Conservation (phyloP, 441 rosid genomes). For the Croton setiger region DNA sequence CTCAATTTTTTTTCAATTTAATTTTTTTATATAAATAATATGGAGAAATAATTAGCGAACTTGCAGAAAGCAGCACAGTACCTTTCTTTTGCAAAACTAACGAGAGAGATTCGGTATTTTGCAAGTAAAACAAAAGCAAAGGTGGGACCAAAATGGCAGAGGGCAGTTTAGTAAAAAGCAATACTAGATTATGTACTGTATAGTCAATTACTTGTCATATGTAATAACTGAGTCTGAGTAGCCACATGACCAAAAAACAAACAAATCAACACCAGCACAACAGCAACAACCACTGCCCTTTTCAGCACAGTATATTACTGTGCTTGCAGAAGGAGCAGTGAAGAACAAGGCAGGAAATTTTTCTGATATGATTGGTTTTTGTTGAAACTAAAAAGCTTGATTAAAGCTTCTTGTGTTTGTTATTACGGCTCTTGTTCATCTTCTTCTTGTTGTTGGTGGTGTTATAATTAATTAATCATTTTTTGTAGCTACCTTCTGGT, state of each 20-base stretch:
- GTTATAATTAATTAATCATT: constrained; percentile 34
- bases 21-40: too few species aligned
- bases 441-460: constrained; percentile 29
- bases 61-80: too few species aligned
- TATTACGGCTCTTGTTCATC: too few species aligned
- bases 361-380: constrained; percentile 14
- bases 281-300: not conserved
- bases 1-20: too few species aligned
- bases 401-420: not conserved
- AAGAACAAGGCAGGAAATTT: constrained; percentile 64
- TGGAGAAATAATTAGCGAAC: too few species aligned
- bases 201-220: too few species aligned
- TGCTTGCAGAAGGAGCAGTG: constrained; percentile 31
- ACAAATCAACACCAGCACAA: too few species aligned
- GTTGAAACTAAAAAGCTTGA: not conserved
- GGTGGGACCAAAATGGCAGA: not conserved
- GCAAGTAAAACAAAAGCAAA: not conserved
- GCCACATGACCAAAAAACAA: not conserved
- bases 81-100: too few species aligned
- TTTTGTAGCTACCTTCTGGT: not conserved
- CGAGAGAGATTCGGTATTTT: too few species aligned
- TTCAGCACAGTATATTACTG: not conserved
- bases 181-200: not conserved
- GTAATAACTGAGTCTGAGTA: not conserved
- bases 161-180: not conserved